Evolutionary conservation across 2,329 filamentous ascomycete species (phyloP), one percentile per base, ranked within the genome.

Genomic region (Rutstroemia sp.): DNA sequence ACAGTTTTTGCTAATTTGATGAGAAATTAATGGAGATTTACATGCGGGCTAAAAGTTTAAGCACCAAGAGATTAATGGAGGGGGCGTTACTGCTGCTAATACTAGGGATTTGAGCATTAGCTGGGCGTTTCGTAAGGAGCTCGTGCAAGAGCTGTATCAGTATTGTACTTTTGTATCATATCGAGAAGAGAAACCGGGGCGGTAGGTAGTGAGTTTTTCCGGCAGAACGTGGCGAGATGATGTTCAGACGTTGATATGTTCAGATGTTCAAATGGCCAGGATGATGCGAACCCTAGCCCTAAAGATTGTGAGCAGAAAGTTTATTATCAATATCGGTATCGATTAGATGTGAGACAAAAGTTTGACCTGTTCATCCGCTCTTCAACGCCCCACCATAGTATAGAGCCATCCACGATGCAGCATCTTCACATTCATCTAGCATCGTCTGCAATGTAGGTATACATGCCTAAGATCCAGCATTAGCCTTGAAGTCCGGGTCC

Each of bases 1-100:
- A 89, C 83, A 1, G 76, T 94, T 27, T 88, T 88, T 71, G 80
- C 87, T 59, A 87, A 94, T 70, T 72, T 95, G 64, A 71, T 83
- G 69, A 79, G 73, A 71, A 49, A 58, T 19, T 51, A 34, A 51
- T 21, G 47, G 44, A 7, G 10, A 45, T 17, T 25, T 23, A 37
- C 37, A 21, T 10, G 25, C 34, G 10, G 41, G 42, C 5, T 23
- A 21, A 49, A 21, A 21, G 4, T 21, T 9, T 19, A 14, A 6
- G 48, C 30, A 52, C 17, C 21, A 12, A 23, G 14, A 46, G 17
- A 16, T 14, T 30, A 12, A 17, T 50, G 37, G 14, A 8, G 23
- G 45, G 21, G 52, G 52, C 45, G 45, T 44, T 50, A n/a, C 30
- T 12, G 9, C 21, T 45, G n/a, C n/a, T 45, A 21, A n/a, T 19